These are phyloP conservation scores for Fusarium multiceps DNA, from an alignment of 2,329 filamentous ascomycete genomes.

Conservation along the genomic window DNA sequence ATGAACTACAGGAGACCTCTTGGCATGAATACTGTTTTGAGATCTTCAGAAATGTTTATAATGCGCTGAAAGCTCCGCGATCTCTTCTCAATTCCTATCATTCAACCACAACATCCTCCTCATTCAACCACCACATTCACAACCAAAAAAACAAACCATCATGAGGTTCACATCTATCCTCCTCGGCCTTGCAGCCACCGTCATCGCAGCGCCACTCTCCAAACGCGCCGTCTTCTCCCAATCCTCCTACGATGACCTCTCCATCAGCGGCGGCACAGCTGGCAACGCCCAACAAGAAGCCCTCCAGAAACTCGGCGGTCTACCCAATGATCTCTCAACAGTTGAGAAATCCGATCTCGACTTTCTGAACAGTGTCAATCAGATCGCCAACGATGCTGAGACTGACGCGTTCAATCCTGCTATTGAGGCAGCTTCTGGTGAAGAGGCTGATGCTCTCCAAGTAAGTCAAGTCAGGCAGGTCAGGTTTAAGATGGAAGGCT, in stretches of 20 bases:
- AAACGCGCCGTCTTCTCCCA: constrained; percentile 49
- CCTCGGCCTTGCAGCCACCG: constrained; percentile 44
- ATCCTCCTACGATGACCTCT: constrained; percentile 57
- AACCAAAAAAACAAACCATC: background rate
- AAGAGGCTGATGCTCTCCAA: constrained; percentile 60
- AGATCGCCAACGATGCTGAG: constrained; percentile 65
- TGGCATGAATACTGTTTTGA: background rate
- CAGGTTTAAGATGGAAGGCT: too few species aligned
- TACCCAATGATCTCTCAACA: constrained; percentile 55
- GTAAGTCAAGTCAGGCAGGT: constrained; percentile 37
- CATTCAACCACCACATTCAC: background rate
- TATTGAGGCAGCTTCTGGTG: constrained; percentile 60
- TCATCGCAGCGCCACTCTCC: constrained; percentile 46
- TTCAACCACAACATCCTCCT: background rate
- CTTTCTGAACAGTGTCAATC: constrained; percentile 62
- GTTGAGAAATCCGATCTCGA: constrained; percentile 61
- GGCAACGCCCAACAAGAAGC: constrained; percentile 59
- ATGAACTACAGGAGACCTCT: rapidly evolving
- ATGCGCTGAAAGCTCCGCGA: background rate
- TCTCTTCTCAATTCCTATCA: background rate
- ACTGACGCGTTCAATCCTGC: constrained; percentile 64
- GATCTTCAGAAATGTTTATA: background rate
- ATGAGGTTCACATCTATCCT: constrained; percentile 53
- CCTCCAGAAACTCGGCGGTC: constrained; percentile 51
- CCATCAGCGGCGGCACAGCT: constrained; percentile 59